Evolutionary conservation across 2,329 filamentous ascomycete species (phyloP), one percentile per base, ranked within the genome.

Genomic region (Alternaria brassicicola): DNA sequence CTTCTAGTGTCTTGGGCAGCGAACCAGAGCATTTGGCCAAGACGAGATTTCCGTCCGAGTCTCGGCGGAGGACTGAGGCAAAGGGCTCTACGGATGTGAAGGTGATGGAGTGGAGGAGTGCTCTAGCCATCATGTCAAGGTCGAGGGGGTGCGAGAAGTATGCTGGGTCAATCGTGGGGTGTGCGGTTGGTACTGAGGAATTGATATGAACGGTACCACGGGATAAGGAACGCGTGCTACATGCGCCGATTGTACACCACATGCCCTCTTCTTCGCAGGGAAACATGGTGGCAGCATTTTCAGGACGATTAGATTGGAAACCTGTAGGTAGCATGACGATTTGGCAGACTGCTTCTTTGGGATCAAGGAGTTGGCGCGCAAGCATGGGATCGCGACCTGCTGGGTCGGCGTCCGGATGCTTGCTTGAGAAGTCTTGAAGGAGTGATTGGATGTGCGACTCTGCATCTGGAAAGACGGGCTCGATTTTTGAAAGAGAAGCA

Each of bases 131-230:
- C 8, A 82, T 59, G 38, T 81, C 75, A 4, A 78, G 54, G 53
- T 83, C 81, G 3, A 80, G 65, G 0, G 81, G 78, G 53, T 83
- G 78, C 7, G 76, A 73, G 17, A 83, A 70, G 35, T 80, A 81
- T 10, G 73, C 73, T 1, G 77, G 74, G 55, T 81, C 77, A 47
- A 83, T 79, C 1, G 60, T 36, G 0, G 79, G 79, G 7, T 72
- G 59, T 1, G 57, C 67, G 0, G 63, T 61, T 0, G 73, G 66
- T 36, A 78, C 65, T 1, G 77, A 78, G 0, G 60, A 56, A 6
- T 49, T 52, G 21, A 82, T 76, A 50, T 82, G 80, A 0, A 76
- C 64, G 15, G 53, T 75, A 4, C 79, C 80, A 17, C 79, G 76
- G 1, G 80, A 81, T 49, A 80, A 76, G 1, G 79, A 76, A 59